A percentile compares a stretch with the other conserved stretches of the same genome.
phyloP scores from a whole-genome alignment of 805 yeast genomes.

The Candida pini region DNA sequence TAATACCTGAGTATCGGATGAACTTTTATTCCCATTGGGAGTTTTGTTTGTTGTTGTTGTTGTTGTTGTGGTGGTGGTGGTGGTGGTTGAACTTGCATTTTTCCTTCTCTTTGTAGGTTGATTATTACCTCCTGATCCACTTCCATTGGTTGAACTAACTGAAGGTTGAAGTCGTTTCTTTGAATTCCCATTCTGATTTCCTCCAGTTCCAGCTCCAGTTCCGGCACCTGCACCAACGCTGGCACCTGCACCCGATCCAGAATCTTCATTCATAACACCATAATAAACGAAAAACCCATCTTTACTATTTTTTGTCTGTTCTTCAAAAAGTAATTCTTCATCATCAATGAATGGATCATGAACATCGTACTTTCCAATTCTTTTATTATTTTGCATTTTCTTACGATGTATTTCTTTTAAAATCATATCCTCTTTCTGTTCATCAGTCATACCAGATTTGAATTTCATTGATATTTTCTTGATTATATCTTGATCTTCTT shows the following conservation, averaged over 20 bases:
- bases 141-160: too few relatives aligned
- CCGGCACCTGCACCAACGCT: neutral
- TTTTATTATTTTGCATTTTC: slow-evolving; percentile 51
- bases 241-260: slow-evolving; percentile 1
- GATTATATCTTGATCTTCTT: slow-evolving; percentile 32
- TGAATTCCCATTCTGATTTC: too few relatives aligned
- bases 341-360: slow-evolving; percentile 97
- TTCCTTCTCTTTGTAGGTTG: neutral
- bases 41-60: neutral
- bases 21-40: neutral
- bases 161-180: too few relatives aligned
- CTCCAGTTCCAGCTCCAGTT: too few relatives aligned
- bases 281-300: slow-evolving; percentile 95
- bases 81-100: neutral
- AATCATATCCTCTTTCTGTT: slow-evolving; percentile 28
- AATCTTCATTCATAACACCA: slow-evolving; percentile 77
- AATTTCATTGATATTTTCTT: slow-evolving; percentile 24
- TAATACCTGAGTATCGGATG: neutral
- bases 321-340: slow-evolving; percentile 87
- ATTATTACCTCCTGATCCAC: neutral
- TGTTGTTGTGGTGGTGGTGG: neutral
- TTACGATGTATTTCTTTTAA: slow-evolving; percentile 27
- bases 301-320: slow-evolving; percentile 83
- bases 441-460: slow-evolving; percentile 28
- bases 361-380: slow-evolving; percentile 86